Evolutionary conservation across 805 yeast genomes (phyloP), one percentile per base, ranked within the genome.

Genomic region (Ogataea polymorpha): DNA sequence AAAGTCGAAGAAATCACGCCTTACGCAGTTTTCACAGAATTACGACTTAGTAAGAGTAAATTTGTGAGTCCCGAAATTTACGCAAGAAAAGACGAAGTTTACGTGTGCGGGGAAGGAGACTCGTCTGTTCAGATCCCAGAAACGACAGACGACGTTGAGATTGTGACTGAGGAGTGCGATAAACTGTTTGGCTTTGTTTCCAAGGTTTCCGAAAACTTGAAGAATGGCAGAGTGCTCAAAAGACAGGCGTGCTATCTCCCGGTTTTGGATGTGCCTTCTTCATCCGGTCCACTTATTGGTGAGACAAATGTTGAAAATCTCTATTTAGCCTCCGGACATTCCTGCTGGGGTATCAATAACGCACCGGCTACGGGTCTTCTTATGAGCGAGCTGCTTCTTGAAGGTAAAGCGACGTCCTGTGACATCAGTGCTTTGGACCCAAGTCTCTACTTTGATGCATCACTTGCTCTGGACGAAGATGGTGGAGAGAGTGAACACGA

Each of bases 301-400:
- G 91, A 86, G 54, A 91, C 98, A 0, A 89, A 89, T 55, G 95
- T 90, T 6, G 78, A 75, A 16, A 80, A 82, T 45, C 67, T 91
- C 46, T 85, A 69, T 53, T 62, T 91, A 41, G 96, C 96, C 2
- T 78, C 91, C 12, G 99, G 98, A 0, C 99, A 91, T 63, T 85
- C 96, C 12, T 93, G 98, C 66, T 91, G 99, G 99, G 99, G 99
- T 16, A 93, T 91, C 48, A 93, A 91, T 66, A 91, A 93, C 63
- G 96, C 96, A 0, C 97, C 97, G 1, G 97, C 86, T 4, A 90
- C 97, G 0, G 99, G 99, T n/a, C 80, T 87, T 57, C 74, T 93
- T 27, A 75, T 91, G 81, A 80, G 96, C 49, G 98, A 91, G 65
- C 56, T 91, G 40, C 62, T 91, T 33, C 62, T 91, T 32, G 97